phyloP scores from a whole-genome alignment of 2,329 filamentous ascomycete species.

The Talaromyces amestolkiae region DNA sequence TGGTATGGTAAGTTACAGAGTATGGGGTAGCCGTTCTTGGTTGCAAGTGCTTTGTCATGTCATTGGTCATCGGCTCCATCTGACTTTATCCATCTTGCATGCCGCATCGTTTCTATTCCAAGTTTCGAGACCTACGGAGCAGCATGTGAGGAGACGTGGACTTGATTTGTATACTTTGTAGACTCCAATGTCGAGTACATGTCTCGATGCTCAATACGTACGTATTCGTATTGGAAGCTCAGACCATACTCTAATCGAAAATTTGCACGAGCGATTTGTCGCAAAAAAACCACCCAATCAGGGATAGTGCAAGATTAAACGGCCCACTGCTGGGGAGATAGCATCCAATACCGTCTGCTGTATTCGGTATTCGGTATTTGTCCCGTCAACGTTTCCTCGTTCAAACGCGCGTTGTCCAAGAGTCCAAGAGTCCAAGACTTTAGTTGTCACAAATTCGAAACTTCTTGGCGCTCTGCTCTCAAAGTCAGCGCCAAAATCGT shows the following conservation, averaged over 20 bases:
- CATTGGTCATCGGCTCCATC: neutral
- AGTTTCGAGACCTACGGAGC: neutral
- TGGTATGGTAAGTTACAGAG: neutral
- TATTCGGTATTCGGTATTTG: neutral
- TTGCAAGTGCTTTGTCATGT: neutral
- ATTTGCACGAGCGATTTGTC: neutral
- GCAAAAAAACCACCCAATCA: neutral
- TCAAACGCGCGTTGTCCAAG: neutral
- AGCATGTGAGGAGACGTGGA: neutral
- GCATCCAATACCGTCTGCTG: neutral
- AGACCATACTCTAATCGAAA: neutral
- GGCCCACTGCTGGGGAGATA: neutral
- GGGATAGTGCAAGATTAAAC: neutral
- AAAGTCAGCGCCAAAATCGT: neutral
- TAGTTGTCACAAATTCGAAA: neutral
- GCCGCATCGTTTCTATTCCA: neutral
- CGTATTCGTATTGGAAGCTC: neutral
- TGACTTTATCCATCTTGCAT: neutral
- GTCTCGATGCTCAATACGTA: neutral
- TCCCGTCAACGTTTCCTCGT: neutral
- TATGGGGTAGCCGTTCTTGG: conserved; percentile 6
- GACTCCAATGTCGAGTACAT: neutral
- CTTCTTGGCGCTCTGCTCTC: neutral
- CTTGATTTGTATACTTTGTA: neutral
- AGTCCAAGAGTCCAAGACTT: neutral